A percentile compares a stretch with the other conserved stretches of the same genome.
Evolutionary conservation across 2,329 filamentous ascomycete genomes (phyloP).

Genomic region (Fusarium verticillioides): DNA sequence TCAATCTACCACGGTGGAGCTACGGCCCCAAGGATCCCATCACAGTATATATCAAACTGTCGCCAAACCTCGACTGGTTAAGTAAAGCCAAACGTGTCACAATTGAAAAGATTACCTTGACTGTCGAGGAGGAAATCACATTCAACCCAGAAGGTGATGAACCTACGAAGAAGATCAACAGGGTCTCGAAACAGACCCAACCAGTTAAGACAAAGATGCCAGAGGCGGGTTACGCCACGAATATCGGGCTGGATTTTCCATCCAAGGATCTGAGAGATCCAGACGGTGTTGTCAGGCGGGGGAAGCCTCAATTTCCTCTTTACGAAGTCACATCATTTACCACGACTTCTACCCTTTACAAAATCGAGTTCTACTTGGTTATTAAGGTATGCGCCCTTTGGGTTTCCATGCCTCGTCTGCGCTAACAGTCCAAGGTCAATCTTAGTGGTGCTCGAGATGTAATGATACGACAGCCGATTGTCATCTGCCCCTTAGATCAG

Average conservation of each 20-base stretch:
- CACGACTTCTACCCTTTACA: slow-evolving; percentile 92
- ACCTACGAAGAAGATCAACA: slow-evolving; percentile 88
- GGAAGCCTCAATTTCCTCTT: slow-evolving; percentile 87
- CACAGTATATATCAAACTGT: slow-evolving; percentile 93
- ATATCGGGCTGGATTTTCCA: slow-evolving; percentile 90
- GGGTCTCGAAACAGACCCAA: slow-evolving; percentile 85
- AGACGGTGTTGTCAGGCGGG: slow-evolving; percentile 87
- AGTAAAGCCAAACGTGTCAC: slow-evolving; percentile 90
- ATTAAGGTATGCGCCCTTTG: slow-evolving; percentile 76
- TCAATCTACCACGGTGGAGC: slow-evolving; percentile 93
- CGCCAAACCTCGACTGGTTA: slow-evolving; percentile 91
- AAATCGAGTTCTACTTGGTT: slow-evolving; percentile 95
- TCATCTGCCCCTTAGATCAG: slow-evolving; percentile 95
- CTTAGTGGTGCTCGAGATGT: slow-evolving; percentile 91
- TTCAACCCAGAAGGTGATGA: slow-evolving; percentile 98
- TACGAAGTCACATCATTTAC: slow-evolving; percentile 93
- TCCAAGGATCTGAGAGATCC: slow-evolving; percentile 87
- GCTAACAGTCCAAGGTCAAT: slow-evolving; percentile 72
- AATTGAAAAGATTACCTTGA: slow-evolving; percentile 92
- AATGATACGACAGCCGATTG: slow-evolving; percentile 87
- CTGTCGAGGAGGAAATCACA: slow-evolving; percentile 97
- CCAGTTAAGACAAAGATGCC: slow-evolving; percentile 85
- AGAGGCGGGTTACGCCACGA: slow-evolving; percentile 91
- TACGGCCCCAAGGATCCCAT: slow-evolving; percentile 96
- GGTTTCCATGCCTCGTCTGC: slow-evolving; percentile 16